These are phyloP conservation scores for Setaria viridis DNA, from an alignment of 202 grass and related monocot genomes.

Conservation along the genomic window DNA sequence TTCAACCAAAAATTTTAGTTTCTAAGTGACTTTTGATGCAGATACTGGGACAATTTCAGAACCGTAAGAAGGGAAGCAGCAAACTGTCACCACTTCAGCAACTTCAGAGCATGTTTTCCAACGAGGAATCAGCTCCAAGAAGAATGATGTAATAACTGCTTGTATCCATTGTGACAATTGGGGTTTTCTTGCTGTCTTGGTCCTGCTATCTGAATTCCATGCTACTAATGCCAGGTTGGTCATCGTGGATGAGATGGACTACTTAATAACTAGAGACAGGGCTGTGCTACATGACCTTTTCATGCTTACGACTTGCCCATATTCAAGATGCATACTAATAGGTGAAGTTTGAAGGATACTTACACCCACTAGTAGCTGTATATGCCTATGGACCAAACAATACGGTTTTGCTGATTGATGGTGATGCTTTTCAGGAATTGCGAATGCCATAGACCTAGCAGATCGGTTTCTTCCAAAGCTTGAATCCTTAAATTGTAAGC, in stretches of 20 bases:
- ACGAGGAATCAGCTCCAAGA: constrained; percentile 58
- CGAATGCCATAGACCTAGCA: constrained; percentile 94
- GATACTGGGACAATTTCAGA: constrained; percentile 72
- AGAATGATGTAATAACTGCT: constrained; percentile 77
- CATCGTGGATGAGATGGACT: constrained; percentile 97
- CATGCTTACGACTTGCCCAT: constrained; percentile 85
- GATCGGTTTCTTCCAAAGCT: constrained; percentile 95
- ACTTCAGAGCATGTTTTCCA: constrained; percentile 73
- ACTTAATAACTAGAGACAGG: constrained; percentile 86
- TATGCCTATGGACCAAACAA: background rate
- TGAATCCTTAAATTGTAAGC: constrained; percentile 92
- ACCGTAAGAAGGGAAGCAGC: constrained; percentile 48
- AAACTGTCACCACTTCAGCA: constrained; percentile 72
- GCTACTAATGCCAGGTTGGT: constrained; percentile 66
- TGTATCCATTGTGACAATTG: background rate
- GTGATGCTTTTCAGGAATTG: constrained; percentile 64
- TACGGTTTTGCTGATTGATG: constrained; percentile 35
- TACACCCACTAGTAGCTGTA: background rate
- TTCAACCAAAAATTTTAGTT: background rate
- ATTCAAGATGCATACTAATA: constrained; percentile 92
- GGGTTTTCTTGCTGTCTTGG: constrained; percentile 33
- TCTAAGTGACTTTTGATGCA: constrained; percentile 48
- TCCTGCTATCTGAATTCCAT: constrained; percentile 31
- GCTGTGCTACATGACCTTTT: constrained; percentile 95
- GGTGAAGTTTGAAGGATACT: constrained; percentile 50